Evolutionary conservation across 441 rosid species (phyloP), one percentile per base, ranked within the genome.

Genomic region (Sinapis alba): DNA sequence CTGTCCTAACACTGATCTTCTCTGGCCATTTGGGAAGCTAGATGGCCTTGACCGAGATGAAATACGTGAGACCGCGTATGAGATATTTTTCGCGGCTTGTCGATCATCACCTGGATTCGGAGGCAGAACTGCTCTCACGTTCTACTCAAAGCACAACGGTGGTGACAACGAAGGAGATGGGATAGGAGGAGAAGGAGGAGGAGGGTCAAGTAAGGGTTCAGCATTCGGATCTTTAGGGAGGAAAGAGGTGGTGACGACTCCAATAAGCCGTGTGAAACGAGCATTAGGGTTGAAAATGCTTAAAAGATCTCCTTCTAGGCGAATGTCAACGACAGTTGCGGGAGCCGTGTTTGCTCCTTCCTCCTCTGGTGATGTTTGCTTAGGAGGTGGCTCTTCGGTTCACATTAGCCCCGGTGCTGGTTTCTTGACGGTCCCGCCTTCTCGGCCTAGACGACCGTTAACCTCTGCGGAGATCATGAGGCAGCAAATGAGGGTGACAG

Each of bases 401-500:
- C 78, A 74, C 36, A n/a, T 69, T 32, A 81, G 86, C 71, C 85
- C 86, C 0, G 82, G 66, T 0, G 18, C 66, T 2, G 84, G 78
- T 15, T 84, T 82, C 78, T 62, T 79, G 10, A 85, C 90, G 3
- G 72, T 83, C 30, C 87, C 84, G 3, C 32, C 74, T 9, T 60
- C 79, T 18, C 85, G 93, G 58, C 87, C 97, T 3, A 76, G 89
- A 61, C 68, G 97, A 66, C 97, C 97, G 0, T 68, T 95, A 75
- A 95, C 97, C 2, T 91, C 96, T 6, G 97, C 96, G 0, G 99
- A 95, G 88, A 90, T 95, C 63, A 95, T 95, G 99, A 89, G 92
- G 73, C 86, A 86, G 69, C 98, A 95, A 36, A 95, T 91, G 98
- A 80, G 79, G 75, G 96, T 95, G n/a, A 87, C 96, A 13, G 98